phyloP scores from a whole-genome alignment of 225 moss, liverwort and hornwort genomes.

The Rhytidiadelphus loreus region DNA sequence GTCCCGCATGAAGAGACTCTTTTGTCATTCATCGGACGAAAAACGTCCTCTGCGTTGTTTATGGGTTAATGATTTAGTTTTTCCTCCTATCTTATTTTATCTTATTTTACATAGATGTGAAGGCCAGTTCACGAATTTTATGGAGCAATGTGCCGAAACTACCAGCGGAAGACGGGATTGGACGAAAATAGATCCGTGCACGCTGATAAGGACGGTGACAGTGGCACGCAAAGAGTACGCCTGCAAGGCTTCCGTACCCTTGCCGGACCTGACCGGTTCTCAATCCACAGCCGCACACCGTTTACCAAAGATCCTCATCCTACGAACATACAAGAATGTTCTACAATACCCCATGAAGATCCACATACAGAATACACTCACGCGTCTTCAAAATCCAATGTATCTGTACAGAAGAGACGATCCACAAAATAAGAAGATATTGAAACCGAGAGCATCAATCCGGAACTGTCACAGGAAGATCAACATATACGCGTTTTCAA shows the following conservation, averaged over 20 bases:
- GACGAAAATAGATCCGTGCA: background rate
- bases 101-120: no score
- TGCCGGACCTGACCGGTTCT: background rate
- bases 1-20: no score
- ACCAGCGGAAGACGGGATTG: background rate
- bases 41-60: no score
- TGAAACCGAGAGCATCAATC: background rate
- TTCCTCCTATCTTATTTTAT: background rate
- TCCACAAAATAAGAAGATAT: fast-evolving
- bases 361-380: fast-evolving
- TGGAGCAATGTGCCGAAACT: background rate
- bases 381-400: background rate
- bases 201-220: background rate
- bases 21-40: no score
- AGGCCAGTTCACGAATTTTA: background rate
- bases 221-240: background rate
- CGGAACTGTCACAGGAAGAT: background rate
- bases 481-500: background rate
- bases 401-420: fast-evolving
- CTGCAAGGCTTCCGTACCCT: background rate
- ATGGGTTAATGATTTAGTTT: background rate
- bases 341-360: background rate
- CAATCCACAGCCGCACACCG: background rate
- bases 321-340: background rate
- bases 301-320: background rate